Base-by-base conservation (phyloP, 371 early-diverging fungal genomes). In the Phascolomyces articulosus region DNA sequence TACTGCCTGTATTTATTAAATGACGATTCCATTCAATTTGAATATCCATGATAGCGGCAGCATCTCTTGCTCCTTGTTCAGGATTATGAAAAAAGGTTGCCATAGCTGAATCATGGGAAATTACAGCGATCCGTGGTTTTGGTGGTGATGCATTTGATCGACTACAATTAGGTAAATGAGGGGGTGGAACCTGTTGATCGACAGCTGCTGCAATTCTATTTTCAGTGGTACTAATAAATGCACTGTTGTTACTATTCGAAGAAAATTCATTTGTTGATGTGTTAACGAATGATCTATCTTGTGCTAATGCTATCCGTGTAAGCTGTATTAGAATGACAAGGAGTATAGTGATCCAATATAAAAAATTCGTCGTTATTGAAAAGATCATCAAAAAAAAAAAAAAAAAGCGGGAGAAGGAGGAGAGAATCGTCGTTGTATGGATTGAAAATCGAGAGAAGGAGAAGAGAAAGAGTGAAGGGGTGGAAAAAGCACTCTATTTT, bases 51-150 rank as follows among this genome's bases (percentile, higher is more conserved):
- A 84, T 62, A 2, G 69, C 71, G 1, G 80, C 77, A 11, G 80
- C 82, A 54, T 84, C 84, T 7, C 62, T 57, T 2, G 84, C 80
- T 6, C 84, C 84, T 53, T 63, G 59, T 13, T 64, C 65, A 29
- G 71, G 71, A 47, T 63, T 65, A n/a, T 77, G 68, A 68, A 77
- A 82, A 48, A 74, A 78, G 11, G 72, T 57, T 16, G 71, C 66
- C 21, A 65, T 63, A 6, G 73, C 79, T 63, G 69, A 41, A 59
- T 69, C 67, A 41, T 76, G 76, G n/a, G 76, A 76, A 13, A 76
- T 64, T 21, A 76, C 71, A 40, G 73, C 68, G 18, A 76, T 68
- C 9, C 60, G 60, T 6, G 60, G 60, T 7, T 38, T 29, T 9
- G 40, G 40, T 11, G 40, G 40, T 7, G 34, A 20, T 31, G 40